Evolutionary conservation across 257 asterid species (phyloP).

Genomic region (Solanum etuberosum): DNA sequence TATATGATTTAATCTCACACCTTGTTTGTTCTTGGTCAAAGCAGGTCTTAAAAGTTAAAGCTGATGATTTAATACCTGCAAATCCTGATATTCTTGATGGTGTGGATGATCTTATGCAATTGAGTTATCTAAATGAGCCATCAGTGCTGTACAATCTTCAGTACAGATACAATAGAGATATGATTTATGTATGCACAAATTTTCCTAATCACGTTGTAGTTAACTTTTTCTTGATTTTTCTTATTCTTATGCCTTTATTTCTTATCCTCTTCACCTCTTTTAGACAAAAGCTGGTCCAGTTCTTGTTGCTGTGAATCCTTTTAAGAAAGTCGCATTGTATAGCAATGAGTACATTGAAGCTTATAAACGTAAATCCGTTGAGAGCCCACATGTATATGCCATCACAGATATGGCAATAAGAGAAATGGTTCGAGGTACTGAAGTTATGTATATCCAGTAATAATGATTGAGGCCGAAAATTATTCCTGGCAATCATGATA

Average conservation of each 20-base stretch:
- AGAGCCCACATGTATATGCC: slow-evolving; percentile 89
- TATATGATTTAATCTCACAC: background rate
- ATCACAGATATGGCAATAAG: slow-evolving; percentile 91
- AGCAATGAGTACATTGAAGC: slow-evolving; percentile 72
- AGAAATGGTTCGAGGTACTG: slow-evolving; percentile 92
- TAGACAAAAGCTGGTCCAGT: slow-evolving; percentile 99
- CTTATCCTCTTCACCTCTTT: slow-evolving; percentile 14
- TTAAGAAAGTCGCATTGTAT: slow-evolving; percentile 73
- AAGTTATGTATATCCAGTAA: background rate
- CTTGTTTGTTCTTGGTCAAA: background rate
- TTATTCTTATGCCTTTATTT: slow-evolving; percentile 5
- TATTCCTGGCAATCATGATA: background rate
- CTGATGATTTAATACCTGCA: slow-evolving; percentile 61
- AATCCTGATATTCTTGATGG: slow-evolving; percentile 99
- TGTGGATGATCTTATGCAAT: slow-evolving; percentile 95
- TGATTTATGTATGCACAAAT: slow-evolving; percentile 65
- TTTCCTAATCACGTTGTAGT: background rate
- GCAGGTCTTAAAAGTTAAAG: slow-evolving; percentile 67
- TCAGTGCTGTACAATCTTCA: slow-evolving; percentile 90
- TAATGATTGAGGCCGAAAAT: background rate
- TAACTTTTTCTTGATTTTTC: slow-evolving; percentile 4
- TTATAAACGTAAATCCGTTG: slow-evolving; percentile 62
- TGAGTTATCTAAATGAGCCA: slow-evolving; percentile 91
- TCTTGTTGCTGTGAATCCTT: slow-evolving; percentile 91
- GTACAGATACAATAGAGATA: slow-evolving; percentile 74